These are phyloP conservation scores for Leccinum ponderosum DNA, from an alignment of 1,284 basidiomycete species.

Conservation along the genomic window DNA sequence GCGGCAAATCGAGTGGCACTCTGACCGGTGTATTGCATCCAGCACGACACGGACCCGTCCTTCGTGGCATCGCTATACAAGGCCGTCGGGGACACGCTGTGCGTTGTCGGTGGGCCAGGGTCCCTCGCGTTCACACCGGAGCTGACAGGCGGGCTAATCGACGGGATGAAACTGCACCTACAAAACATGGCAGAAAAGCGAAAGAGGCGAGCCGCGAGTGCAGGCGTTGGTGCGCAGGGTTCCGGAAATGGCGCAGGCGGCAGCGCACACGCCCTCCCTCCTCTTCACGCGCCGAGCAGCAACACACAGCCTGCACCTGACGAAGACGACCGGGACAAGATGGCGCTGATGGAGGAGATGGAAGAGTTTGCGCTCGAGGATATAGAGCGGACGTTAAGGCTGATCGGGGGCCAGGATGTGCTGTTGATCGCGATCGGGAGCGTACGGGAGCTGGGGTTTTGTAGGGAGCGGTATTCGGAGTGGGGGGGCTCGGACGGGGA, in stretches of 20 bases:
- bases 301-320: slow-evolving; percentile 1
- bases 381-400: slow-evolving; percentile 59
- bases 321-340: slow-evolving; percentile 42
- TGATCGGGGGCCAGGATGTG: slow-evolving; percentile 58
- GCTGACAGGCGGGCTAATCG: slow-evolving; percentile 53
- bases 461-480: slow-evolving; percentile 34
- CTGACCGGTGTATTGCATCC: slow-evolving; percentile 67
- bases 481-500: slow-evolving; percentile 43
- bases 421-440: slow-evolving; percentile 68
- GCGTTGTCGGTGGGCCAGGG: slow-evolving; percentile 48
- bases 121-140: slow-evolving; percentile 50
- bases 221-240: slow-evolving; percentile 24
- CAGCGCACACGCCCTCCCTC: neutral
- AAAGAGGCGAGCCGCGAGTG: slow-evolving; percentile 56
- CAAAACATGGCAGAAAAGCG: slow-evolving; percentile 65
- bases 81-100: slow-evolving; percentile 67
- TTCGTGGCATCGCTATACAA: slow-evolving; percentile 79
- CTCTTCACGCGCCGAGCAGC: slow-evolving; percentile 22
- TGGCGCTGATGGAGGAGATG: slow-evolving; percentile 51
- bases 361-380: slow-evolving; percentile 76
- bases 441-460: slow-evolving; percentile 61
- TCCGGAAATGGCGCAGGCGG: neutral
- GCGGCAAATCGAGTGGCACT: slow-evolving; percentile 66
- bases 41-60: slow-evolving; percentile 66
- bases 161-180: slow-evolving; percentile 70